Evolutionary conservation across 768 basidiomycete species (phyloP).

Genomic region (Mycena galericulata): DNA sequence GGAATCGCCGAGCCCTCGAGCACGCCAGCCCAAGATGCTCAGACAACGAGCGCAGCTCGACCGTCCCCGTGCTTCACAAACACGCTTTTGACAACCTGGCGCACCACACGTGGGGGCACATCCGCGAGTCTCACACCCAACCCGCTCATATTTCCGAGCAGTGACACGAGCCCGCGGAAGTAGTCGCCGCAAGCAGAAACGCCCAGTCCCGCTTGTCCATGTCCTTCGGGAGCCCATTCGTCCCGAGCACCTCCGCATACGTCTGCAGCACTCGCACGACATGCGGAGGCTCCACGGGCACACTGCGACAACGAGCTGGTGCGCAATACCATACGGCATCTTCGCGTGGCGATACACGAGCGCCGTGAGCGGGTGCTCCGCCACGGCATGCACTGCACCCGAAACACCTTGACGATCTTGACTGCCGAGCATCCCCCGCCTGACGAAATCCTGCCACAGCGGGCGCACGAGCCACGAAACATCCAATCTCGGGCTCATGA

Average conservation of each 20-base stretch:
- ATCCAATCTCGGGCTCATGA: slow-evolving; percentile 32
- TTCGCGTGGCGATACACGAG: slow-evolving; percentile 12
- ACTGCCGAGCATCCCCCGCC: slow-evolving; percentile 44
- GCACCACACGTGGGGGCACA: slow-evolving; percentile 41
- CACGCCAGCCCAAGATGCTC: slow-evolving; percentile 46
- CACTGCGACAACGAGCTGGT: slow-evolving; percentile 49
- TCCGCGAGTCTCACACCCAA: slow-evolving; percentile 45
- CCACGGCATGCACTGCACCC: slow-evolving; percentile 13
- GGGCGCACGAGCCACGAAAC: slow-evolving; percentile 42
- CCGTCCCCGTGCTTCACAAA: slow-evolving; percentile 37
- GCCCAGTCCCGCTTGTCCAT: slow-evolving; percentile 57
- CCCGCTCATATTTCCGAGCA: slow-evolving; percentile 56
- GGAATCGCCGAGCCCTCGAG: no score
- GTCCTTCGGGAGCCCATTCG: neutral
- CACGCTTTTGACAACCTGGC: slow-evolving; percentile 43
- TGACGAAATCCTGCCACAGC: slow-evolving; percentile 45
- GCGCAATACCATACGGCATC: slow-evolving; percentile 43
- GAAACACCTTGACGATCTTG: slow-evolving; percentile 36
- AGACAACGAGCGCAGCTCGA: slow-evolving; percentile 43
- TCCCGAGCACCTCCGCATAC: slow-evolving; percentile 47
- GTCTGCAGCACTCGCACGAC: slow-evolving; percentile 57
- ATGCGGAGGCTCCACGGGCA: slow-evolving; percentile 48
- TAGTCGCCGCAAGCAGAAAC: slow-evolving; percentile 56
- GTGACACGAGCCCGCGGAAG: slow-evolving; percentile 54
- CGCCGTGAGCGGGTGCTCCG: slow-evolving; percentile 11